Conservation (phyloP, 129 eudicot genomes). For the Saussurea involucrata region DNA sequence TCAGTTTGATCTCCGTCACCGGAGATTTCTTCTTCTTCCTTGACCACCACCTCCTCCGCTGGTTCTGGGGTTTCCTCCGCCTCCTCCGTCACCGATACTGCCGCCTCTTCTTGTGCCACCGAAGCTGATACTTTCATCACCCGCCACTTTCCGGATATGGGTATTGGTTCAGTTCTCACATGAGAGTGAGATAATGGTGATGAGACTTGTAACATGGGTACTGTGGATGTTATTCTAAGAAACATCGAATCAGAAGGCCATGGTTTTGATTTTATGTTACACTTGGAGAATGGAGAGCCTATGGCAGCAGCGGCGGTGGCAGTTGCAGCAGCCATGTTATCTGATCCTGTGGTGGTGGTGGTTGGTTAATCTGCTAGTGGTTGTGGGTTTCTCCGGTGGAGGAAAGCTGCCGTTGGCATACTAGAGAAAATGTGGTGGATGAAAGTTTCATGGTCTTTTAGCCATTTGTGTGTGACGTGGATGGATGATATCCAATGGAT, state of each 20-base stretch:
- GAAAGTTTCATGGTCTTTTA: background rate
- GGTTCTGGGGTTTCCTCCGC: background rate
- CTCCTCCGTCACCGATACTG: constrained; percentile 26
- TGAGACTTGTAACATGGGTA: constrained; percentile 28
- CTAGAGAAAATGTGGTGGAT: background rate
- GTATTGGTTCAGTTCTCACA: constrained; percentile 25
- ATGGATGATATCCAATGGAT: constrained; percentile 23
- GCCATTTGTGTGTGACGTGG: constrained; percentile 13
- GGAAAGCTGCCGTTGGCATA: background rate
- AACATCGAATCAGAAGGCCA: constrained; percentile 28
- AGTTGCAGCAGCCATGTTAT: constrained; percentile 51
- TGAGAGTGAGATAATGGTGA: constrained; percentile 21
- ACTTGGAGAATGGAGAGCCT: constrained; percentile 47
- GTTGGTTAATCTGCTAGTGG: constrained; percentile 7
- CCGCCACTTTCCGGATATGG: constrained; percentile 20
- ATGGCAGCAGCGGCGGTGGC: constrained; percentile 53
- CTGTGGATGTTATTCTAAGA: constrained; percentile 29
- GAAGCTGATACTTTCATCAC: constrained; percentile 36
- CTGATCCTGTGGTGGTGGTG: constrained; percentile 14
- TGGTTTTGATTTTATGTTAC: constrained; percentile 25
- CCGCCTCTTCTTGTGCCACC: constrained; percentile 34
- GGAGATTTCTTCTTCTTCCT: constrained; percentile 6
- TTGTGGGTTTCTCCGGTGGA: constrained; percentile 1
- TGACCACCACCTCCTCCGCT: constrained; percentile 18
- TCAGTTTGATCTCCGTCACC: constrained; percentile 22